Evolutionary conservation across 495 filamentous ascomycete genomes (phyloP), one percentile per base, ranked within the genome.

Genomic region (Penicillium salamii): DNA sequence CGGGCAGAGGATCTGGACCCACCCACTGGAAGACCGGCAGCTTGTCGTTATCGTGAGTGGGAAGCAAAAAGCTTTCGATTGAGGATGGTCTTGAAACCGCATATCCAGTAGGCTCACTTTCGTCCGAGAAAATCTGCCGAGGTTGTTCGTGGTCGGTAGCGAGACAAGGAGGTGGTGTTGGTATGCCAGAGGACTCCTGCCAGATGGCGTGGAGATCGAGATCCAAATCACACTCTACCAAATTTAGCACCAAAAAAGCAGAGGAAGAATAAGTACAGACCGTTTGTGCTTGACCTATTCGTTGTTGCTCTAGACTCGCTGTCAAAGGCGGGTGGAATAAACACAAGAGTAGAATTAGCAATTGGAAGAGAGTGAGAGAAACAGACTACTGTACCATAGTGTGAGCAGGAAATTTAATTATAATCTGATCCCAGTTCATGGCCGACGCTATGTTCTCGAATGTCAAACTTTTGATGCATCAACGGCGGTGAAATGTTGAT

Each of bases 181-280:
- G 41, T 45, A 52, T 45, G 20, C 35, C 19, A 52, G 49, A 45
- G 24, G 13, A 52, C 23, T 52, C 41, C 12, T 42, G 34, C 41
- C 34, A 52, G 40, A 39, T 37, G 8, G 18, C 34, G 41, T 52
- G 24, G 13, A 49, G 35, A 12, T 49, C 36, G 17, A 49, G 23
- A 23, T 49, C 46, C 21, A 32, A 49, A 37, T 40, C 35, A 29
- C 20, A 32, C 15, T 49, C 46, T 47, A 17, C 34, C 9, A 36
- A 36, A 7, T 17, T 36, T 36, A 36, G 34, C 34, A 17, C 34
- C 15, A 36, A 18, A 18, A 5, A 36, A 7, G 7, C 34, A 36
- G 2, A 17, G 14, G 18, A 36, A 19, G 3, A 36, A 36, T 14
- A 17, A 7, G 34, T 36, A 36, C 11, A 32, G 41, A 43, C 41